Evolutionary conservation across 1,284 basidiomycete species (phyloP), one percentile per base, ranked within the genome.

Genomic region (Omphalotus olearius): DNA sequence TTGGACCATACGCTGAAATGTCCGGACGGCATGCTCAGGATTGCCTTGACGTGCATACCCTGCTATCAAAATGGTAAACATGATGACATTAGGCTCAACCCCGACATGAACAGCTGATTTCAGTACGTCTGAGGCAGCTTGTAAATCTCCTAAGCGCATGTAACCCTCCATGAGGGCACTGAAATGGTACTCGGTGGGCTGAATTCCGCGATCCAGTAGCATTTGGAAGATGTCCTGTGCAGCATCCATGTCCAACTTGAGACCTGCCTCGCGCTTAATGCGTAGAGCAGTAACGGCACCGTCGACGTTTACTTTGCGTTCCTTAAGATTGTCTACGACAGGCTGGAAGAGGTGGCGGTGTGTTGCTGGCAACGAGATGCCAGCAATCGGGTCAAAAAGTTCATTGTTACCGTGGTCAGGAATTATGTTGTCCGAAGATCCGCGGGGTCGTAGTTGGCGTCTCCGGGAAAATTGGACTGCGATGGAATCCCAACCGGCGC

Each of bases 21-120:
- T 66, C 33, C 66, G 69, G 59, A 80, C 66, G 1, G 86, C 85
- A 17, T 67, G 62, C 3, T 68, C 66, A 6, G 86, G 76, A 37
- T 80, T 69, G n/a, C 78, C 75, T 52, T 70, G 70, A 33, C 78
- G 78, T 16, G 78, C 84, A 64, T 85, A 77, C 2, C 83, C 86
- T 25, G 71, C 69, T 55, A 91, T 82, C 57, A 91, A 72, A 56
- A 85, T 82, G 17, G 88, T 91, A 69, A 81, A 86, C 76, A 87
- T 79, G 46, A 82, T 75, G 16, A 79, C 74, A 58, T 81, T 80
- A 14, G 80, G 76, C 36, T 67, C 65, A 46, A 83, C 64, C 14
- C 81, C 81, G 4, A 73, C 69, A 39, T 67, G 63, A 40, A 64
- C 60, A 26, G 83, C 81, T 14, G 75, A 64, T 50, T 64, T 66